Percentiles rank a stretch among this genome's conserved stretches.
Evolutionary conservation across 208 protist species (phyloP).

Genomic region (Jaenimonas drosophilae): DNA sequence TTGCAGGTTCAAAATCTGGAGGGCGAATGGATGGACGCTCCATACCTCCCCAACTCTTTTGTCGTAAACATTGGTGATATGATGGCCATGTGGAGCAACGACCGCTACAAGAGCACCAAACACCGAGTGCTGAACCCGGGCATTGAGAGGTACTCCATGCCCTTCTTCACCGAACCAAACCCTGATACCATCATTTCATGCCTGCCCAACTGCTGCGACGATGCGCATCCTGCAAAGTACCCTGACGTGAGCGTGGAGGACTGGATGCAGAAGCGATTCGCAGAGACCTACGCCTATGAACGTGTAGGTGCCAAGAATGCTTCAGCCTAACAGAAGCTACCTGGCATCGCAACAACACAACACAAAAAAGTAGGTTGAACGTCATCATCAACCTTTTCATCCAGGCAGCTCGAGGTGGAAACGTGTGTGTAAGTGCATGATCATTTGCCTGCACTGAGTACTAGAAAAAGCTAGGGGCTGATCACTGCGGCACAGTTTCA

Average conservation of each 20-base stretch:
- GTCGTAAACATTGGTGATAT: conserved; percentile 87
- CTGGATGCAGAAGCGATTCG: conserved; percentile 63
- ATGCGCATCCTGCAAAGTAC: conserved; percentile 46
- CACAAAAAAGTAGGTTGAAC: too few relatives aligned
- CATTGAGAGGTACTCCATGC: conserved; percentile 67
- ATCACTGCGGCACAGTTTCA: too few relatives aligned
- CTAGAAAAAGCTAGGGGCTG: too few relatives aligned
- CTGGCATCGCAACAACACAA: too few relatives aligned
- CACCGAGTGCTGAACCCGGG: conserved; percentile 66
- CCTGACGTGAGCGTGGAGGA: conserved; percentile 34
- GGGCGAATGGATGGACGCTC: conserved; percentile 57
- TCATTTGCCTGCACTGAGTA: too few relatives aligned
- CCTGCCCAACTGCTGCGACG: conserved; percentile 52
- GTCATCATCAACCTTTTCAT: too few relatives aligned
- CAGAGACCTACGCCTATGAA: conserved; percentile 69
- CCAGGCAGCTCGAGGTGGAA: too few relatives aligned
- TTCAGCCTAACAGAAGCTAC: too few relatives aligned
- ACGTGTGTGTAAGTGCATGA: too few relatives aligned
- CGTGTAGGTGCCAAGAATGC: too few relatives aligned
- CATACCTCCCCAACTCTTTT: conserved; percentile 42
- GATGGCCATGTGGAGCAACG: conserved; percentile 80
- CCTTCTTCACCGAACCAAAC: conserved; percentile 80
- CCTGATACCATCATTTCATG: conserved; percentile 47
- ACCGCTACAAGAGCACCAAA: conserved; percentile 51
- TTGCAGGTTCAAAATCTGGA: conserved; percentile 46